A percentile compares a stretch with the other conserved stretches of the same genome.
Conservation (phyloP, 768 basidiomycete genomes). For the Xerocomellus dryophilus region DNA sequence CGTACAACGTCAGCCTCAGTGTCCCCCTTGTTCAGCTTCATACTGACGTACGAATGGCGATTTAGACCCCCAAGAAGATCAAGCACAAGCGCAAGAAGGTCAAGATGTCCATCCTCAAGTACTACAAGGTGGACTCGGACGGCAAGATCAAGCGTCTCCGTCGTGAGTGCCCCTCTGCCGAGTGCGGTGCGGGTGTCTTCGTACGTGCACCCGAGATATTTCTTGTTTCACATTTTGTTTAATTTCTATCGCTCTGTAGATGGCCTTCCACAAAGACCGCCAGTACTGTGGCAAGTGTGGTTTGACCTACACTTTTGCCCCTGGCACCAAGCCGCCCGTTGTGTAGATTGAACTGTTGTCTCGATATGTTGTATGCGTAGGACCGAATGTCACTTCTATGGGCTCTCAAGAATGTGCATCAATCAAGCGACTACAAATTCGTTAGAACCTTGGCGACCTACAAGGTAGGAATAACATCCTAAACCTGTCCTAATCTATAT, state of each 20-base stretch:
- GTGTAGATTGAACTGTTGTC: conserved; percentile 40
- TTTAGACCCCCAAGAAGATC: conserved; percentile 95
- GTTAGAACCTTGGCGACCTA: neutral
- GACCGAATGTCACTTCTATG: conserved; percentile 6
- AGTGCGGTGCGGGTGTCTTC: conserved; percentile 84
- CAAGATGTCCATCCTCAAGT: conserved; percentile 99
- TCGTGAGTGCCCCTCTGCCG: conserved; percentile 87
- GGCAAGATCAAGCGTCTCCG: conserved; percentile 99
- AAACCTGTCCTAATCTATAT: neutral
- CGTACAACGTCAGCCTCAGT: conserved; percentile 77
- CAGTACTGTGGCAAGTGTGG: conserved; percentile 98
- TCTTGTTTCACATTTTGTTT: neutral
- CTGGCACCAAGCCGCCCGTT: conserved; percentile 75
- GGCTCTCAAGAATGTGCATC: neutral
- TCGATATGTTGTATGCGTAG: conserved; percentile 13
- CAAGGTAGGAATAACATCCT: neutral
- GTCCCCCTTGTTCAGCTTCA: neutral
- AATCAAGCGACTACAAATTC: neutral
- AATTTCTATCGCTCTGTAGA: conserved; percentile 46
- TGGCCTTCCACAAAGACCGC: conserved; percentile 98
- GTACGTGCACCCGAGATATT: conserved; percentile 41
- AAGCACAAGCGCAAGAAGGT: conserved; percentile 99
- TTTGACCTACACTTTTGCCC: conserved; percentile 80
- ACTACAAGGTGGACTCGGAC: conserved; percentile 99
- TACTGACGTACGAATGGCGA: conserved; percentile 1